Evolutionary conservation across 2,329 filamentous ascomycete genomes (phyloP).

Genomic region (Xylariaceae sp.): DNA sequence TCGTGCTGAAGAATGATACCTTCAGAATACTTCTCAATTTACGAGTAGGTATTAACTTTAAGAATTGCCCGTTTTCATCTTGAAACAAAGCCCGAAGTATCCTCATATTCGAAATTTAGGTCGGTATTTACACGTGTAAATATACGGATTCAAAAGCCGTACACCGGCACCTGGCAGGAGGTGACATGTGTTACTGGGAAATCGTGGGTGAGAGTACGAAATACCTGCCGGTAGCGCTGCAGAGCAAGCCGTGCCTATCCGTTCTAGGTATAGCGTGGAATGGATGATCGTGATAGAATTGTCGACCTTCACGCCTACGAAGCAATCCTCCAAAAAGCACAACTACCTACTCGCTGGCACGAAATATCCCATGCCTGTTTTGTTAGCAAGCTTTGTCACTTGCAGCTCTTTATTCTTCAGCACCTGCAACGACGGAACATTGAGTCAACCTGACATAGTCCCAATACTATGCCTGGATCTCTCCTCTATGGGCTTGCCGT

Average conservation of each 20-base stretch:
- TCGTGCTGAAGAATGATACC: background rate
- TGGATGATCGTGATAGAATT: background rate
- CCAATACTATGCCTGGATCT: background rate
- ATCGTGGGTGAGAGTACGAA: background rate
- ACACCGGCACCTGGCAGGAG: background rate
- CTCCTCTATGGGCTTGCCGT: background rate
- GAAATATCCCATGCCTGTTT: no score
- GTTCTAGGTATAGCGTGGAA: background rate
- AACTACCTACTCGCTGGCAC: no score
- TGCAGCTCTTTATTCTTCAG: conserved; percentile 2
- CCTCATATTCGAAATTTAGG: no score
- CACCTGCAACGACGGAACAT: background rate
- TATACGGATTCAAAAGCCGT: no score
- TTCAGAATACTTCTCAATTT: no score
- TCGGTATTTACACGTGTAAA: no score
- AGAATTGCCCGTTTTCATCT: no score
- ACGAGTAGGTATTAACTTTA: background rate
- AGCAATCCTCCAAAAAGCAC: no score
- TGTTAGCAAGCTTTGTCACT: background rate
- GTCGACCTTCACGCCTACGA: background rate
- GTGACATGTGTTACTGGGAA: background rate
- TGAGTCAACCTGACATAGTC: background rate
- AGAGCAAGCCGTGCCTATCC: background rate
- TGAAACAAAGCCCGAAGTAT: no score
- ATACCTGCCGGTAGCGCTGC: background rate